Conservation (phyloP, 352 stramenopile species). For the Pythium grandisporangium region DNA sequence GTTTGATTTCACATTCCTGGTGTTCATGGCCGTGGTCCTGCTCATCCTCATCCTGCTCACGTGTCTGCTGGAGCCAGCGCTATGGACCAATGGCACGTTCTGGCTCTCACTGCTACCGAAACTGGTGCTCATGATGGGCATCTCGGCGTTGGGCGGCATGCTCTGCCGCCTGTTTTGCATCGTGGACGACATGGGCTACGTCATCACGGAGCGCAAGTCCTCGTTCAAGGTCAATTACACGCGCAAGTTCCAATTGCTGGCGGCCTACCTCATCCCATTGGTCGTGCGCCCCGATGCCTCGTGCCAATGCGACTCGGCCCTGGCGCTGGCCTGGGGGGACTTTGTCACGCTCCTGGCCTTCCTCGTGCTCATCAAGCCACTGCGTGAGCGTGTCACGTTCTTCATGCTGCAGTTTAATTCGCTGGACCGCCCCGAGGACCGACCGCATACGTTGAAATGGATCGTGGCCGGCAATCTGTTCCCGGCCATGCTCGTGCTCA, state of each 20-base stretch:
- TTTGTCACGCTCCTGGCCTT: conserved; percentile 78
- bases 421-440: conserved; percentile 74
- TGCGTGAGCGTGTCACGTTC: conserved; percentile 69
- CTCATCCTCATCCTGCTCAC: conserved; percentile 46
- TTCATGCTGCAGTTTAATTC: conserved; percentile 89
- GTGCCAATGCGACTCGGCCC: conserved; percentile 37
- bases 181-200: conserved; percentile 75
- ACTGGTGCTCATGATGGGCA: conserved; percentile 72
- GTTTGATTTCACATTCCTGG: conserved; percentile 76
- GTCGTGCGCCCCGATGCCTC: conserved; percentile 33
- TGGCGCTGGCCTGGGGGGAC: conserved; percentile 74
- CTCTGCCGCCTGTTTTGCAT: conserved; percentile 75
- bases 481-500: conserved; percentile 69
- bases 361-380: conserved; percentile 77
- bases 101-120: conserved; percentile 78
- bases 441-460: conserved; percentile 81
- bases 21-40: conserved; percentile 51
- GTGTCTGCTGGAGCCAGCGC: conserved; percentile 42
- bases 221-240: conserved; percentile 87
- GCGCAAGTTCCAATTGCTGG: conserved; percentile 77
- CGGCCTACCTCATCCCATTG: conserved; percentile 74
- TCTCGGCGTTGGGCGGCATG: conserved; percentile 59
- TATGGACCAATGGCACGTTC: conserved; percentile 60
- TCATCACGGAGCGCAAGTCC: conserved; percentile 80
- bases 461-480: conserved; percentile 79